phyloP scores from a whole-genome alignment of 345 rosid genomes.

The Clarkia xantiana region DNA sequence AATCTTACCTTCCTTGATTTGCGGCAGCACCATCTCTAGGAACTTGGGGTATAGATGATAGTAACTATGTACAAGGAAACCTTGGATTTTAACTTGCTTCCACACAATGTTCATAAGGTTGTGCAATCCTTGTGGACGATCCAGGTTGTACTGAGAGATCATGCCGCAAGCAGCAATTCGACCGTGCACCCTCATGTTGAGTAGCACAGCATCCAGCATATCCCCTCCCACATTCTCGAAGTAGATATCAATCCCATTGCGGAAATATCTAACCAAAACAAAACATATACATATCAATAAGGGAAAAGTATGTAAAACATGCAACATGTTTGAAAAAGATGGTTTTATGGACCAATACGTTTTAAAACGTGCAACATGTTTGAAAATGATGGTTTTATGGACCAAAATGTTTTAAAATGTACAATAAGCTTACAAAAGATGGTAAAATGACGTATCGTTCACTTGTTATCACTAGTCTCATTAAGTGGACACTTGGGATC shows the following conservation, averaged over 20 bases:
- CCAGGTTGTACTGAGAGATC: slow-evolving; percentile 18
- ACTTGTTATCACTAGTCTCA: no score
- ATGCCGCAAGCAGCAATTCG: slow-evolving; percentile 16
- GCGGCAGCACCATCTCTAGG: slow-evolving; percentile 14
- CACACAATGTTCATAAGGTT: slow-evolving; percentile 9
- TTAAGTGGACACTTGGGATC: no score
- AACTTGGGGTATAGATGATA: slow-evolving; percentile 15
- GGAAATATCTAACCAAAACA: slow-evolving; percentile 8
- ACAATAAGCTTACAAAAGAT: no score
- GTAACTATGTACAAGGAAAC: slow-evolving; percentile 12
- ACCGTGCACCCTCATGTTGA: slow-evolving; percentile 16
- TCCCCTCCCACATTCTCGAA: slow-evolving; percentile 23
- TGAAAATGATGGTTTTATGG: no score
- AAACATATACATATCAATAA: not conserved
- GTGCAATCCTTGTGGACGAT: slow-evolving; percentile 16
- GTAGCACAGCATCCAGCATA: slow-evolving; percentile 19
- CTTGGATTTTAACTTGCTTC: slow-evolving; percentile 18
- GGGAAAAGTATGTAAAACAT: no score
- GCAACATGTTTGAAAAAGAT: no score
- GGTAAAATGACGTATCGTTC: no score
- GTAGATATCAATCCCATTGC: slow-evolving; percentile 15
- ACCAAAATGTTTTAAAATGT: no score
- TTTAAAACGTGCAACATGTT: no score
- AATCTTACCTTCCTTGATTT: slow-evolving; percentile 15
- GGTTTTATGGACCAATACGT: no score